Conservation (phyloP, 2,329 filamentous ascomycete genomes). For the Bisporella sp. region DNA sequence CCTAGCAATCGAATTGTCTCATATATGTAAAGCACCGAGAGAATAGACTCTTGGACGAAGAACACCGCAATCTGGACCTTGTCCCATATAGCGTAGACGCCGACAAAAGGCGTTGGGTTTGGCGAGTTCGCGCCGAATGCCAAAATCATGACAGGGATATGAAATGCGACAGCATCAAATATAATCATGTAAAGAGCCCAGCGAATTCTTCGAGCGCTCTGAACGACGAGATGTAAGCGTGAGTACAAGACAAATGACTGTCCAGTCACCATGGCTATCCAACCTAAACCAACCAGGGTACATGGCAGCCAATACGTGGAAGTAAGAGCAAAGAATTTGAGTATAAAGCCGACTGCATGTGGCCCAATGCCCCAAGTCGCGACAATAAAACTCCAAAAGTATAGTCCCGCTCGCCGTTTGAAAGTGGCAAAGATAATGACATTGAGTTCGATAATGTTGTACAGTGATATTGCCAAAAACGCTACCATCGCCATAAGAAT, state of each 20-base stretch:
- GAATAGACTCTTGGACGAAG: constrained; percentile 36
- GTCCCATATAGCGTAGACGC: constrained; percentile 31
- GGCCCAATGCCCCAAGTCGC: too few relatives aligned
- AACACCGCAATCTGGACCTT: constrained; percentile 38
- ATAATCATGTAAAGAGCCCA: constrained; percentile 46
- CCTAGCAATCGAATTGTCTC: constrained; percentile 31
- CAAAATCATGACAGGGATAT: constrained; percentile 42
- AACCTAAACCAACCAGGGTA: too few relatives aligned
- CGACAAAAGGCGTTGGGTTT: constrained; percentile 23
- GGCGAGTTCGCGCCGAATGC: constrained; percentile 32
- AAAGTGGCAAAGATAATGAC: constrained; percentile 42
- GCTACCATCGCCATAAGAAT: constrained; percentile 31
- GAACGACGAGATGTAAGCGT: constrained; percentile 45
- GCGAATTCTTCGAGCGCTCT: constrained; percentile 36
- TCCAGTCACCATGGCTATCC: constrained; percentile 22
- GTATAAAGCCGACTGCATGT: too few relatives aligned
- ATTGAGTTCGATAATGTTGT: constrained; percentile 42
- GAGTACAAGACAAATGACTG: constrained; percentile 49
- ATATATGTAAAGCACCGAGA: constrained; percentile 45
- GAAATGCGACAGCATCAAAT: constrained; percentile 39
- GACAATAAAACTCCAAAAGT: constrained; percentile 34
- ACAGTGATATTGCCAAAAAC: constrained; percentile 40
- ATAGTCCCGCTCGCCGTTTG: constrained; percentile 36
- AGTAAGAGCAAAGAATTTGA: too few relatives aligned
- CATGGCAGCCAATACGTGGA: too few relatives aligned